These are phyloP conservation scores for Diversispora epigaea DNA, from an alignment of 192 early-diverging fungal species.

Conservation along the genomic window DNA sequence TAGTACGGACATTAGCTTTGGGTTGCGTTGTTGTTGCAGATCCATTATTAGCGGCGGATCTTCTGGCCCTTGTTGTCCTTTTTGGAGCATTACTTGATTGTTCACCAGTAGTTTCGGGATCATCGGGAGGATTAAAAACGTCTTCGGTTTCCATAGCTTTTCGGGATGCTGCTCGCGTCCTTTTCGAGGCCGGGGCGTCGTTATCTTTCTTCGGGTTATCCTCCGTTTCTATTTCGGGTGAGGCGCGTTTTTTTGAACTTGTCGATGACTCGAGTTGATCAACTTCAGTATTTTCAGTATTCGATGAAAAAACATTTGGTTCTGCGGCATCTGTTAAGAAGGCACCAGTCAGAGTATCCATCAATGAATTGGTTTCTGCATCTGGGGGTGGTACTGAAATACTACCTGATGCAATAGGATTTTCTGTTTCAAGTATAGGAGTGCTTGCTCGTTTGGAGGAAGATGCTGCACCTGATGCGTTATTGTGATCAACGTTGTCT, in stretches of 20 bases:
- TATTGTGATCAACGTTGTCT: slow-evolving; percentile 20
- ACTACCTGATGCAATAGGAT: neutral
- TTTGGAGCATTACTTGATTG: neutral
- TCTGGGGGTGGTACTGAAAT: slow-evolving; percentile 16
- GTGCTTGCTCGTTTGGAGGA: neutral
- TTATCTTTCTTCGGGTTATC: neutral
- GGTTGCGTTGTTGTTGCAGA: neutral
- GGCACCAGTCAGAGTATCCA: neutral
- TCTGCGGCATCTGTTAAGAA: neutral
- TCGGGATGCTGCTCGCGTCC: slow-evolving; percentile 3
- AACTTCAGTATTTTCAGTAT: neutral
- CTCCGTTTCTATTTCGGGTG: neutral
- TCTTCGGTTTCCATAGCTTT: neutral
- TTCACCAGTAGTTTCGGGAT: neutral
- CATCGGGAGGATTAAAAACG: neutral
- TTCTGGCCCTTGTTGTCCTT: neutral
- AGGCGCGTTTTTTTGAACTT: neutral
- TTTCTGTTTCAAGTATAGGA: neutral
- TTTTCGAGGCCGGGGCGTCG: neutral
- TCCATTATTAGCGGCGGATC: neutral
- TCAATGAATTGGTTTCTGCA: neutral
- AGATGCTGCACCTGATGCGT: neutral
- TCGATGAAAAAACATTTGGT: too few relatives aligned
- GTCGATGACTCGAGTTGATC: neutral
- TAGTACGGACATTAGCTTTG: neutral